Evolutionary conservation across 805 yeast species (phyloP).

Genomic region (Nadsonia fulvescens): DNA sequence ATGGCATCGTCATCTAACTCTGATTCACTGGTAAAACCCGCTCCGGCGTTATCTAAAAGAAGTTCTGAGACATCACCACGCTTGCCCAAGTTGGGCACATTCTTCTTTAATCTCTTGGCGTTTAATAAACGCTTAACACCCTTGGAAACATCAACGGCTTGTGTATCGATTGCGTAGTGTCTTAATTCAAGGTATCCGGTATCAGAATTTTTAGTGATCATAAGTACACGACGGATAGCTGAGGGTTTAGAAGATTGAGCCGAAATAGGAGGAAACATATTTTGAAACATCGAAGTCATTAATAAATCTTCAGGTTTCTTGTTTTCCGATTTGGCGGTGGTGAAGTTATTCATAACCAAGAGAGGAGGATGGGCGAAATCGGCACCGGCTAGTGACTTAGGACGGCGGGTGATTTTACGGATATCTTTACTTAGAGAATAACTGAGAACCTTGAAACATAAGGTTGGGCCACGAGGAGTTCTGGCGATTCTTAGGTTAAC

Average conservation of each 20-base stretch:
- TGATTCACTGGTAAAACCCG: constrained; percentile 73
- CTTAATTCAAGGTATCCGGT: constrained; percentile 67
- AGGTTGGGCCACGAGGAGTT: constrained; percentile 88
- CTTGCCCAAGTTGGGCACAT: constrained; percentile 49
- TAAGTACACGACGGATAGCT: constrained; percentile 65
- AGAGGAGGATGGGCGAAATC: constrained; percentile 71
- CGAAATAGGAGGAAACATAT: constrained; percentile 86
- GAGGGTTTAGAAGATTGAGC: constrained; percentile 64
- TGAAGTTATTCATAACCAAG: constrained; percentile 82
- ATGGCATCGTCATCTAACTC: constrained; percentile 59
- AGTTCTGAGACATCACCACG: constrained; percentile 68
- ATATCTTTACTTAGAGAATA: constrained; percentile 78
- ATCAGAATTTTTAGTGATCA: constrained; percentile 55
- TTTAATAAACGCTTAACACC: constrained; percentile 54
- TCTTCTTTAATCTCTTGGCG: constrained; percentile 42
- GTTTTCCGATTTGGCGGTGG: constrained; percentile 38
- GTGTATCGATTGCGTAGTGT: constrained; percentile 79
- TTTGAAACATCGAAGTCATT: constrained; percentile 78
- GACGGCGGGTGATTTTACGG: constrained; percentile 45
- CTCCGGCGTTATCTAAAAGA: constrained; percentile 64
- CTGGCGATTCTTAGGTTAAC: constrained; percentile 70
- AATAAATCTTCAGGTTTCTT: constrained; percentile 50
- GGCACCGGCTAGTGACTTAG: constrained; percentile 42
- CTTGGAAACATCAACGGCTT: constrained; percentile 49
- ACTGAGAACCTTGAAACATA: constrained; percentile 58